Conservation (phyloP, 768 basidiomycete species). For the Pholiota microspora region DNA sequence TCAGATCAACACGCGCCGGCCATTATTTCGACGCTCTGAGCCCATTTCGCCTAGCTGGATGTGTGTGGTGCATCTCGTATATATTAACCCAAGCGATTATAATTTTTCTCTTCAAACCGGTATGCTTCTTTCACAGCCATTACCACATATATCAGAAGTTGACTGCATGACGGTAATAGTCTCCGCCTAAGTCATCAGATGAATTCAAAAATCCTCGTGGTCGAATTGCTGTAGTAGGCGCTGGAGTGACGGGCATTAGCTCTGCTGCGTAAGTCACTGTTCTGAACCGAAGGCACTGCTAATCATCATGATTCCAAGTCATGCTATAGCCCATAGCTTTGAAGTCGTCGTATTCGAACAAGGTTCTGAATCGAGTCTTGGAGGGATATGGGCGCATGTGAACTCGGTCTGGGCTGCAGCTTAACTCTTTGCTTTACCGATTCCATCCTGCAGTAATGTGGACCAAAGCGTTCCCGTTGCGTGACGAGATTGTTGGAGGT, state of each 20-base stretch:
- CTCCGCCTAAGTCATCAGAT: conserved; percentile 23
- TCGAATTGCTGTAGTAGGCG: conserved; percentile 48
- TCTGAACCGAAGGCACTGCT: too few species aligned
- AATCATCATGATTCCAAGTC: conserved; percentile 22
- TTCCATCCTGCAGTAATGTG: conserved; percentile 47
- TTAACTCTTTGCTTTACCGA: conserved; percentile 50
- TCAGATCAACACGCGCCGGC: not conserved
- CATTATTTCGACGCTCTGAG: not conserved
- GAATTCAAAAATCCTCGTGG: conserved; percentile 31
- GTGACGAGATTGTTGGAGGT: conserved; percentile 51
- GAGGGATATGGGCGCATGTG: conserved; percentile 52
- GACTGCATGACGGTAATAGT: conserved; percentile 6
- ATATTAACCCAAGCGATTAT: not conserved
- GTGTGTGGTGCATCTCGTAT: conserved; percentile 1
- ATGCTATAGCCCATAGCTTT: conserved; percentile 49
- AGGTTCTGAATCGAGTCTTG: conserved; percentile 27
- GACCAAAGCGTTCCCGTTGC: conserved; percentile 40
- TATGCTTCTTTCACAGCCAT: too few species aligned
- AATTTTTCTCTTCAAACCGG: not conserved
- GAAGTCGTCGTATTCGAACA: conserved; percentile 50
- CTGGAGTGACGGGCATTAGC: conserved; percentile 51
- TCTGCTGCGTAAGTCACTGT: conserved; percentile 38
- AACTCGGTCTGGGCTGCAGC: conserved; percentile 48
- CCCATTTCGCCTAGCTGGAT: not conserved
- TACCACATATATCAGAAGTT: too few species aligned